Base-by-base conservation (phyloP, 2,329 filamentous ascomycete genomes). In the Tolypocladium tropicale region DNA sequence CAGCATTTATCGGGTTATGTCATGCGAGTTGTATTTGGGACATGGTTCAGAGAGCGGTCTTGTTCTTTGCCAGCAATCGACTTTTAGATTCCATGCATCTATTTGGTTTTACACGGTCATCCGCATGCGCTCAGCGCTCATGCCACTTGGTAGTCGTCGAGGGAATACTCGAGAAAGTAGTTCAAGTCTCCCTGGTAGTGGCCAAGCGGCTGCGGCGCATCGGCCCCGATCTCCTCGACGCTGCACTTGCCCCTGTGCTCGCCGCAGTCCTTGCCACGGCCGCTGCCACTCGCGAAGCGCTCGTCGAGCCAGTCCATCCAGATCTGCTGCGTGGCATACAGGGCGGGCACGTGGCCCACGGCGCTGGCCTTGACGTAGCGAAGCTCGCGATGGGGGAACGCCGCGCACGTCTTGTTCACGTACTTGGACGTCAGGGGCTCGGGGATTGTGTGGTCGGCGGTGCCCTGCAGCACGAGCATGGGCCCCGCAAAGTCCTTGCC, bases 401-500 rank as follows among this genome's bases (percentile, higher is more conserved):
- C 50, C 12, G 53, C 25, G 43, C 64, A 66, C 3, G 64, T 66
- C 46, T 52, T 30, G 25, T 62, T 55, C 30, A 66, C 64, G 10
- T 56, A 59, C 7, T 46, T 21, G 6, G 55, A 39, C 3, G 61
- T 62, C 3, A 61, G 9, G 7, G 36, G 2, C 25, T 59, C 59
- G 0, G 59, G 56, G 3, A 67, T 50, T 23, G 57, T 58, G 4
- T 21, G 21, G 30, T 71, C 67, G 1, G 46, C 56, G 2, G 61
- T 63, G 14, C 72, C 72, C 52, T 73, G 70, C 2, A 74, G 23
- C 5, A 75, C 68, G 0, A 74, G 61, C 59, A 75, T 55, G 4
- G 71, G 73, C 0, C 69, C 72, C 2, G 59, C 58, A 50, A 73
- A 68, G 6, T 67, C 60, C 39, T 63, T 66, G 2, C 66, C 62